Conservation (phyloP, 2,329 filamentous ascomycete species). For the Neofusicoccum laricinum region DNA sequence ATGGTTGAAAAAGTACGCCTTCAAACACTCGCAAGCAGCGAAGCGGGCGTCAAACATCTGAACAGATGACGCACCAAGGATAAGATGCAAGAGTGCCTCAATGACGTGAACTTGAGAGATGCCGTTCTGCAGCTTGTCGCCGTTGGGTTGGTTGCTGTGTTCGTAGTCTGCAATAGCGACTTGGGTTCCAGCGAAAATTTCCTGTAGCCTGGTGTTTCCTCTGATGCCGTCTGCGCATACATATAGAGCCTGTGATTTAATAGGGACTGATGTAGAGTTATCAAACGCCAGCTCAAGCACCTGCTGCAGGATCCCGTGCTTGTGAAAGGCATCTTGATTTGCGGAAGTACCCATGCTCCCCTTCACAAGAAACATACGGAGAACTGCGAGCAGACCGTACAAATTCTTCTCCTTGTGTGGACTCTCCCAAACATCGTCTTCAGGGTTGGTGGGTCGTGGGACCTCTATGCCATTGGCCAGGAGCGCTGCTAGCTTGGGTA, state of each 20-base stretch:
- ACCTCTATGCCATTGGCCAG: conserved; percentile 51
- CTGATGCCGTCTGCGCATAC: conserved; percentile 87
- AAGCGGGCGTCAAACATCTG: conserved; percentile 76
- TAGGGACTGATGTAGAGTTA: conserved; percentile 66
- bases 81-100: conserved; percentile 82
- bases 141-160: conserved; percentile 57
- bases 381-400: conserved; percentile 82
- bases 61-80: conserved; percentile 64
- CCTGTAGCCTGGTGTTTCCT: conserved; percentile 75
- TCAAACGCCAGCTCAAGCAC: conserved; percentile 82
- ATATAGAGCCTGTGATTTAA: conserved; percentile 76
- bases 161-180: conserved; percentile 65
- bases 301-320: conserved; percentile 74
- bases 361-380: conserved; percentile 78
- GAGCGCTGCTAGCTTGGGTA: conserved; percentile 68
- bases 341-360: conserved; percentile 77
- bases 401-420: conserved; percentile 83
- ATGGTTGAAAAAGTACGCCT: conserved; percentile 87
- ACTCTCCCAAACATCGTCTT: conserved; percentile 71
- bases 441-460: conserved; percentile 54
- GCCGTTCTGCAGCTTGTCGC: conserved; percentile 49
- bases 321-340: conserved; percentile 85
- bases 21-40: conserved; percentile 84
- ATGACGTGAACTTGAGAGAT: conserved; percentile 77
- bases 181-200: conserved; percentile 38